Evolutionary conservation across 495 filamentous ascomycete species (phyloP), one percentile per base, ranked within the genome.

Genomic region (Wilcoxina mikolae): DNA sequence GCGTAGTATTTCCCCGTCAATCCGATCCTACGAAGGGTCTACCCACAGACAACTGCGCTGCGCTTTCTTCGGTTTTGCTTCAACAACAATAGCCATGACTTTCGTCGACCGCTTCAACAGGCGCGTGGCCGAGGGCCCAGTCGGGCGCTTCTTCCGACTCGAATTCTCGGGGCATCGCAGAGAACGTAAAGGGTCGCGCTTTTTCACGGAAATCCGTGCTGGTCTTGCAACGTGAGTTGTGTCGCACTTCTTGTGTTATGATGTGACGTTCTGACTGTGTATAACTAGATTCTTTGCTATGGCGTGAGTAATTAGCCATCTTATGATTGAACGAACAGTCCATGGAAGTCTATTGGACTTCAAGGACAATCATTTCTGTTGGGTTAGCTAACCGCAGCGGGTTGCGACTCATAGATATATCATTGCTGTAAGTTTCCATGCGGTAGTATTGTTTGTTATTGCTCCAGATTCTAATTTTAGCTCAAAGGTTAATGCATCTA

Each of bases 151-250:
- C 72, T 89, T 89, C 69, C 74, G 75, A 42, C 73, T 89, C 17
- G 83, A 87, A 56, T 78, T 79, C 61, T 84, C 74, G 27, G 83
- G 84, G 56, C 81, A 85, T 73, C 77, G 71, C 46, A 74, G 70
- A 61, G 81, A 83, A 62, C 76, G 84, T 24, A 85, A 84, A 64
- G 81, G 80, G 0, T 79, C 80, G n/a, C 74, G 74, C 59, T 88
- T 89, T 71, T 78, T 84, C 58, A 88, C 83, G 22, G 84, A 89
- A 69, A 67, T 87, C 42, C 79, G 85, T 48, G 85, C 83, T 55
- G 85, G 84, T 51, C 66, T 88, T 1, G 84, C 84, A 27, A 84
- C 85, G 45, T 66, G 57, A 60, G 64, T 63, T 38, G 24, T 54
- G 22, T 20, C 4, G 2, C 39, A 20, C 39, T n/a, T 35, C 31